Evolutionary conservation across 31 red algal genomes (phyloP).

Genomic region (Odonthalia washingtoniensis): DNA sequence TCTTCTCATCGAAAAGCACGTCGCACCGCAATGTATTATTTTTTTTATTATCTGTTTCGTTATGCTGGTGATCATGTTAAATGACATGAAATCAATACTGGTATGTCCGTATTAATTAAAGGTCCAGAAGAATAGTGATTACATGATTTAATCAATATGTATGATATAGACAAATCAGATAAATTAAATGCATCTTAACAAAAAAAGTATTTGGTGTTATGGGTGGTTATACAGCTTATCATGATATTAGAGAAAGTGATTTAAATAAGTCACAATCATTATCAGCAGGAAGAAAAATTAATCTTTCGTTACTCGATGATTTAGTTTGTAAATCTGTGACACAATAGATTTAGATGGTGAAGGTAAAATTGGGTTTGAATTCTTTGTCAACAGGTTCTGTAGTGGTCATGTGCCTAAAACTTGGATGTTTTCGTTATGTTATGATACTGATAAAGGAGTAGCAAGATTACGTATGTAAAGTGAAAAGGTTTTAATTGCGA

Average conservation of each 20-base stretch:
- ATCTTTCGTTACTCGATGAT: constrained; percentile 22
- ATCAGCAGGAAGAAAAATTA: constrained; percentile 38
- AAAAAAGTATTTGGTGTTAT: constrained; percentile 72
- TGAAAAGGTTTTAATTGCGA: constrained; percentile 76
- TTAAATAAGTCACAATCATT: constrained; percentile 44
- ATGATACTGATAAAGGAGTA: constrained; percentile 60
- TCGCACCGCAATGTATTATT: constrained; percentile 50
- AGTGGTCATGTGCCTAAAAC: constrained; percentile 49
- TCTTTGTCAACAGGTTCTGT: constrained; percentile 67
- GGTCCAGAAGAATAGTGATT: constrained; percentile 74
- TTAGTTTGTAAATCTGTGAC: constrained; percentile 34
- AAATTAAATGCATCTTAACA: constrained; percentile 61
- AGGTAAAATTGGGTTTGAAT: constrained; percentile 73
- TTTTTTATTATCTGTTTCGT: constrained; percentile 74
- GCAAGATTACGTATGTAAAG: constrained; percentile 68
- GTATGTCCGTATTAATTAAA: constrained; percentile 83
- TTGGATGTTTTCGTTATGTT: constrained; percentile 71
- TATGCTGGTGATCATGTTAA: constrained; percentile 60
- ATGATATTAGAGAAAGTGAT: constrained; percentile 54
- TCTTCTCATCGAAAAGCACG: too few species aligned
- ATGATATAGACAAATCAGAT: constrained; percentile 78
- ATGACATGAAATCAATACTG: constrained; percentile 77
- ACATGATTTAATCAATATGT: constrained; percentile 85
- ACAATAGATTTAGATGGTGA: constrained; percentile 62
- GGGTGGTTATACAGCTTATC: constrained; percentile 41